phyloP scores from a whole-genome alignment of 768 basidiomycete species.

The Auriculariales sp. region DNA sequence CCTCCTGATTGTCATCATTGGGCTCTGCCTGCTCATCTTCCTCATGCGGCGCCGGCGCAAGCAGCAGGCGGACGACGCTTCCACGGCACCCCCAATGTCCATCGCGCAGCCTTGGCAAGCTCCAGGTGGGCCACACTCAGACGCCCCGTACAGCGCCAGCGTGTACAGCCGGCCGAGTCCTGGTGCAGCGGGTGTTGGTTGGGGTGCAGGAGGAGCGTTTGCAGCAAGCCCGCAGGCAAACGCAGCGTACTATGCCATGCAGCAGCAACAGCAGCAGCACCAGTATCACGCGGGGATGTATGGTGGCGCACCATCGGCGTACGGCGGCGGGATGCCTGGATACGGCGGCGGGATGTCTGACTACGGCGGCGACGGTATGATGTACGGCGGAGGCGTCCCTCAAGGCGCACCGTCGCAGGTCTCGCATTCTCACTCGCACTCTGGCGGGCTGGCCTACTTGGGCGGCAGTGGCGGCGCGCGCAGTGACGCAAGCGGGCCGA shows the following conservation, averaged over 20 bases:
- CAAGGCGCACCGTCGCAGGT: not conserved
- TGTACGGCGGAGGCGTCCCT: not conserved
- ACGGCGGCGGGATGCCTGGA: not conserved
- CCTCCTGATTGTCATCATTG: not conserved
- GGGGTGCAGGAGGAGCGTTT: not conserved
- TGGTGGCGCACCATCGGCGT: not conserved
- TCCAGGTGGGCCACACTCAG: no score
- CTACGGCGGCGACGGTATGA: not conserved
- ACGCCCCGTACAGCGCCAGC: not conserved
- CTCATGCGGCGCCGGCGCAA: not conserved
- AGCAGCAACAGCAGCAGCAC: not conserved
- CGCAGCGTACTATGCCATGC: not conserved
- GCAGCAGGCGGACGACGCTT: not conserved
- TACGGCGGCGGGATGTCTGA: not conserved
- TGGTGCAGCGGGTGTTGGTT: not conserved
- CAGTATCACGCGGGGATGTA: not conserved
- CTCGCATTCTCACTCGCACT: not conserved
- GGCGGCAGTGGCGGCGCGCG: not conserved
- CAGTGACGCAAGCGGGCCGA: not conserved
- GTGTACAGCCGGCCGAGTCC: not conserved
- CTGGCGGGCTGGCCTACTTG: not conserved
- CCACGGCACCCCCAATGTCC: no score
- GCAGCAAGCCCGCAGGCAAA: no score
- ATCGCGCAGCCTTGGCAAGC: no score
- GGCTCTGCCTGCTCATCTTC: not conserved